phyloP scores from a whole-genome alignment of 1,139 yeast genomes.

The Geotrichum aggregatum region DNA sequence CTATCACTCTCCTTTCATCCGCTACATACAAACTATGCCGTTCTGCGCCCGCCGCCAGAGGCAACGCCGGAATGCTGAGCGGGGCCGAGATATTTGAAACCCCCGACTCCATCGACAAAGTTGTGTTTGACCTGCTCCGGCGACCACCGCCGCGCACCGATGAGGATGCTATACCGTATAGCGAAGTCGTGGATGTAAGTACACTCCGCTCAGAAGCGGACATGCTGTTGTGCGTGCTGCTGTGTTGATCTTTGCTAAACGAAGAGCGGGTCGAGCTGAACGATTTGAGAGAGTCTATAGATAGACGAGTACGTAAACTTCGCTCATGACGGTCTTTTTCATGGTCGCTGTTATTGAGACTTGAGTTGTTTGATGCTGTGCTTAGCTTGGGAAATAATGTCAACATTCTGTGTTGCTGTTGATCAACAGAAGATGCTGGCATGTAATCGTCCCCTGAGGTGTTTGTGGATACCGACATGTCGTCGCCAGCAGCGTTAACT shows the following conservation, averaged over 20 bases:
- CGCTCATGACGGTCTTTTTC: neutral
- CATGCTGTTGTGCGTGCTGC: neutral
- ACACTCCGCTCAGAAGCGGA: no score
- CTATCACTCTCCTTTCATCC: neutral
- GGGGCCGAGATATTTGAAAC: neutral
- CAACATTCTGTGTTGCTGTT: no score
- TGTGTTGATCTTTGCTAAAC: neutral
- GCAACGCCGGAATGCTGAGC: neutral
- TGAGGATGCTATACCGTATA: no score
- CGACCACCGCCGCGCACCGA: neutral
- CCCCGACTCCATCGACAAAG: neutral
- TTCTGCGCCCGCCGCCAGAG: neutral
- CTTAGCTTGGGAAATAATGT: neutral
- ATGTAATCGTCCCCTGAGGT: constrained; percentile 1
- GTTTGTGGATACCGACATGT: constrained; percentile 5
- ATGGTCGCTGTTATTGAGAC: neutral
- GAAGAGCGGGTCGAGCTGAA: neutral
- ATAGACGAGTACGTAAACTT: neutral
- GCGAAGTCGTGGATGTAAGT: no score
- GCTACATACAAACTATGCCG: neutral
- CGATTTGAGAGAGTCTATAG: constrained; percentile 3
- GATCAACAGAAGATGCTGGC: neutral
- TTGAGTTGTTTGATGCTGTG: neutral
- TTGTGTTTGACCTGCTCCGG: constrained; percentile 5
- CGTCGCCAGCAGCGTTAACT: constrained; percentile 2